phyloP scores from a whole-genome alignment of 495 filamentous ascomycete genomes.

The Penicilliopsis zonata region DNA sequence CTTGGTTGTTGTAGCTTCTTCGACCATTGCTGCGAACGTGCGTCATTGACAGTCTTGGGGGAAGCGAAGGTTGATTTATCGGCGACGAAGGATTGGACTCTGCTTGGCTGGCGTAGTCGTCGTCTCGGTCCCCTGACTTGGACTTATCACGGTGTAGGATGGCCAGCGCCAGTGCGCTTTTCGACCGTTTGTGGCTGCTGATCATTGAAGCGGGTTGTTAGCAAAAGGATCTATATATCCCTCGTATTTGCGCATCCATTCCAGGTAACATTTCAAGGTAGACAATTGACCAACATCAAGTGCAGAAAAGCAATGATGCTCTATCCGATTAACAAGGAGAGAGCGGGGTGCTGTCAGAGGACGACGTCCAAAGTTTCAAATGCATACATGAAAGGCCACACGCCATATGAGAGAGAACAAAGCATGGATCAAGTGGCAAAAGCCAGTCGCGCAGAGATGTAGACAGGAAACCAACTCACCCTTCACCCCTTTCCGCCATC shows the following conservation, averaged over 20 bases:
- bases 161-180: conserved; percentile 38
- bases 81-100: conserved; percentile 17
- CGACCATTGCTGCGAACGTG: conserved; percentile 20
- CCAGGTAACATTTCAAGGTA: too few species aligned
- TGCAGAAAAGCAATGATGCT: too few species aligned
- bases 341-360: too few species aligned
- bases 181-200: conserved; percentile 43
- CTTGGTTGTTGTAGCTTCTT: conserved; percentile 17
- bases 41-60: conserved; percentile 9
- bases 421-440: too few species aligned
- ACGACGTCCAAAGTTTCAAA: too few species aligned
- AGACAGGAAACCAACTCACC: conserved; percentile 10
- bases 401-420: too few species aligned
- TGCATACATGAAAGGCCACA: too few species aligned
- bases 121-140: conserved; percentile 20
- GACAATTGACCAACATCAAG: too few species aligned
- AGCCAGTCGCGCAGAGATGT: too few species aligned
- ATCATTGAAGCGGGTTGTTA: conserved; percentile 17
- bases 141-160: conserved; percentile 40
- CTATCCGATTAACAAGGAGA: too few species aligned
- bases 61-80: conserved; percentile 12
- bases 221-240: too few species aligned
- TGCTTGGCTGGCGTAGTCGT: conserved; percentile 14
- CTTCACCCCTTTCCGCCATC: conserved; percentile 19
- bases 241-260: too few species aligned